phyloP scores from a whole-genome alignment of 169 alveolate genomes.

The Cryptosporidium andersoni region DNA sequence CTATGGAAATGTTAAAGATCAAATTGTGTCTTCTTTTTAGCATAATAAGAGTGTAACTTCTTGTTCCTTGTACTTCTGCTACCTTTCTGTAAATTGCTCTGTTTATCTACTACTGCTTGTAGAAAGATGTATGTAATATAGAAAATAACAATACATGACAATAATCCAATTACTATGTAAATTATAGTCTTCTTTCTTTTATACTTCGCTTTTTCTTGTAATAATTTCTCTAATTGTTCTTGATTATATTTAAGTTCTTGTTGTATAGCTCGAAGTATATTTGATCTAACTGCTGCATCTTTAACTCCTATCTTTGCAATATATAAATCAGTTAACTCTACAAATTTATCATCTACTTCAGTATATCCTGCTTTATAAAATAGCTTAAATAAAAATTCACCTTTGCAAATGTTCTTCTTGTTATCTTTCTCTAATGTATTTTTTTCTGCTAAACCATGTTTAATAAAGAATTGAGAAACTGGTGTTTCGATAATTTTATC shows the following conservation, averaged over 20 bases:
- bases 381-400: conserved; percentile 47
- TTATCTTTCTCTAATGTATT: not conserved
- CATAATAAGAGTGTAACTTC: not conserved
- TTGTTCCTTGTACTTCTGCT: conserved; percentile 2
- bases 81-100: not conserved
- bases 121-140: conserved; percentile 18
- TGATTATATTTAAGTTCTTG: conserved; percentile 3
- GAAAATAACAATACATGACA: conserved; percentile 34
- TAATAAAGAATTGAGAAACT: conserved; percentile 36
- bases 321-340: conserved; percentile 10
- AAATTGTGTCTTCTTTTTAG: not conserved
- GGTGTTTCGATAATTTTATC: conserved; percentile 35
- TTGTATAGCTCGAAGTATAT: not conserved
- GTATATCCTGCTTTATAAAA: conserved; percentile 40
- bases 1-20: not conserved
- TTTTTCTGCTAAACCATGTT: conserved; percentile 40
- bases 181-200: not conserved
- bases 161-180: conserved; percentile 14
- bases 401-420: conserved; percentile 9
- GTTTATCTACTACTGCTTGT: conserved; percentile 7
- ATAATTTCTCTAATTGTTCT: not conserved
- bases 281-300: conserved; percentile 1
- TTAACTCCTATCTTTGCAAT: conserved; percentile 50
- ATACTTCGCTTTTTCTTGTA: not conserved
- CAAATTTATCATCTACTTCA: conserved; percentile 32